Percentiles rank a stretch among this genome's conserved stretches.
Evolutionary conservation across 352 stramenopile species (phyloP).

Genomic region (Pythium phragmiticola): DNA sequence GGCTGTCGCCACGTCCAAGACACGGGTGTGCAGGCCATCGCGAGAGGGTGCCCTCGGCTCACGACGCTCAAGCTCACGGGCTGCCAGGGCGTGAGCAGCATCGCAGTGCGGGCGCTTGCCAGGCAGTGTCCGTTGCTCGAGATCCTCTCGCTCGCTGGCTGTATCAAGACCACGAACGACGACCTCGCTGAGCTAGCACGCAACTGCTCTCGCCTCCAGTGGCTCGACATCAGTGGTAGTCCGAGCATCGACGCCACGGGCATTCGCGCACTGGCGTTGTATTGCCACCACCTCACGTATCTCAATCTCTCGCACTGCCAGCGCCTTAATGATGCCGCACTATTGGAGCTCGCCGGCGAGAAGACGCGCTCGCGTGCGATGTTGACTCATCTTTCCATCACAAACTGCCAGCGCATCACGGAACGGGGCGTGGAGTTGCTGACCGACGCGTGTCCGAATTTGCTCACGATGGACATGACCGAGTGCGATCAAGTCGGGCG

Average conservation of each 20-base stretch:
- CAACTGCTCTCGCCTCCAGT: conserved; percentile 53
- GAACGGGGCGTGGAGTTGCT: conserved; percentile 69
- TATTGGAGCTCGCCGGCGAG: conserved; percentile 41
- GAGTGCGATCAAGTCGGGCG: conserved; percentile 69
- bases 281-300: conserved; percentile 53
- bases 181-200: conserved; percentile 59
- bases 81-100: conserved; percentile 79
- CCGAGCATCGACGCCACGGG: conserved; percentile 59
- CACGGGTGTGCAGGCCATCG: conserved; percentile 73
- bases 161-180: conserved; percentile 74
- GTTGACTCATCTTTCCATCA: conserved; percentile 57
- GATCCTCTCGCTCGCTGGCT: conserved; percentile 83
- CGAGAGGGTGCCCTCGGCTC: conserved; percentile 79
- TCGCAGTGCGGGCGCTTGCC: conserved; percentile 71
- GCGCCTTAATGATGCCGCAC: conserved; percentile 68
- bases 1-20: conserved; percentile 89
- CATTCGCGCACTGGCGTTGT: conserved; percentile 56
- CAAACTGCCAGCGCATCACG: conserved; percentile 66
- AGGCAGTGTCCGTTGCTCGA: conserved; percentile 63
- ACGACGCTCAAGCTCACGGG: conserved; percentile 86
- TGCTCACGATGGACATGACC: conserved; percentile 88
- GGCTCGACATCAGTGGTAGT: conserved; percentile 85
- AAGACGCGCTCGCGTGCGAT: conserved; percentile 15
- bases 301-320: conserved; percentile 80
- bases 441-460: conserved; percentile 53